phyloP scores from a whole-genome alignment of 441 rosid species.

The Cnidoscolus chayamansa region DNA sequence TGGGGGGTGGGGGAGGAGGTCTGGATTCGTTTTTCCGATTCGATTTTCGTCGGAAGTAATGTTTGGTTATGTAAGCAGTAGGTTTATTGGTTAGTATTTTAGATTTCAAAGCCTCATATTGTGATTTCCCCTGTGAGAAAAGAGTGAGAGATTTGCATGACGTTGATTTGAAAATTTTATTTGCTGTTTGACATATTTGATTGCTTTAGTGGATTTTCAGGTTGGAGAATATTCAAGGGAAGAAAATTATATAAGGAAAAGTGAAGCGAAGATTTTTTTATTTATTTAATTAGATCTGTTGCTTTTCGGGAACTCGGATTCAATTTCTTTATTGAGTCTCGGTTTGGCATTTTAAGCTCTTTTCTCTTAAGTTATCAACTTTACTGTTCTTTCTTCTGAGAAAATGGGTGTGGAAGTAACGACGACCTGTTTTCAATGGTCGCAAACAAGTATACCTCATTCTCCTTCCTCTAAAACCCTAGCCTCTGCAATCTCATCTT shows the following conservation, averaged over 20 bases:
- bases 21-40: constrained; percentile 12
- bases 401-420: constrained; percentile 62
- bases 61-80: not conserved
- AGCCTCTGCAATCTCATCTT: constrained; percentile 50
- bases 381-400: not conserved
- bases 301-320: not conserved
- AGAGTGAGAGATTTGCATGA: not conserved
- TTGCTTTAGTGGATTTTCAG: constrained; percentile 11
- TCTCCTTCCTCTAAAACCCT: constrained; percentile 53
- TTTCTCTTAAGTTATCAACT: not conserved
- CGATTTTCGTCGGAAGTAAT: constrained; percentile 8
- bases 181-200: not conserved
- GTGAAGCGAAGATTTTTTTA: not conserved
- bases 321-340: not conserved
- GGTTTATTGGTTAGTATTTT: not conserved
- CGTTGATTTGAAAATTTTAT: not conserved
- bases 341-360: not conserved
- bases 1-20: not conserved
- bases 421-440: constrained; percentile 53
- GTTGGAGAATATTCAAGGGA: not conserved
- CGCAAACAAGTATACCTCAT: constrained; percentile 46
- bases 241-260: not conserved
- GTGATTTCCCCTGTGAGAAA: too few relatives aligned
- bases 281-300: not conserved
- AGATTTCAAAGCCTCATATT: not conserved